Base-by-base conservation (phyloP, 805 yeast genomes). In the Candida namnaoensis region DNA sequence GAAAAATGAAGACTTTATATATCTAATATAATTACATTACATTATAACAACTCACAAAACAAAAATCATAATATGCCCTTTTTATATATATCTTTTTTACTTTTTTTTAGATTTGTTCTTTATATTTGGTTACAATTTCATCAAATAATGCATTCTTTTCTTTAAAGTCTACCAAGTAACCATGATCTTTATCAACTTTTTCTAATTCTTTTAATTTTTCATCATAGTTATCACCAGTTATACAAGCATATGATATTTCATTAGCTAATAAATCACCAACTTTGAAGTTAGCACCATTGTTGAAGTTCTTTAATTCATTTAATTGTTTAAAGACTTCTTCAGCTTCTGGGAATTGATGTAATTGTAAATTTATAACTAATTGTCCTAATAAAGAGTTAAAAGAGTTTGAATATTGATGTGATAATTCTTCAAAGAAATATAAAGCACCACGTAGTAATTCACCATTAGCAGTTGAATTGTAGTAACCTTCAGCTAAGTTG, bases 331-430 rank as follows among this genome's bases (percentile, higher is more conserved):
- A 64, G 33, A 80, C 67, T 47, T 85, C 86, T 44, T 74, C 73
- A 9, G 96, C 90, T 63, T 91, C 97, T 3, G 90, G 91, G 42
- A 77, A 67, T 54, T 90, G 84, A 39, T 80, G 77, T 58, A 88
- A 74, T 64, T 86, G 88, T 52, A 90, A 64, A 47, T 90, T 88
- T 45, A 88, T 70, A 10, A 80, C 82, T 36, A 88, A 72, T 54
- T 88, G 76, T 34, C 83, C 80, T 32, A 76, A 53, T 50, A 83
- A 71, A 14, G 75, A 65, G 50, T 74, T 73, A 54, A 70, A 66
- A 32, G 65, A 58, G 38, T 69, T 57, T 38, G 69, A 69, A 44
- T 71, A 68, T 32, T 76, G 72, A 44, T 83, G 79, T 36, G 88
- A 69, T 43, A 84, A 68, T 63, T 91, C 99, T 61, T 91, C 97